Conservation (phyloP, 352 stramenopile genomes). For the Globisporangium rhizosaccharum region DNA sequence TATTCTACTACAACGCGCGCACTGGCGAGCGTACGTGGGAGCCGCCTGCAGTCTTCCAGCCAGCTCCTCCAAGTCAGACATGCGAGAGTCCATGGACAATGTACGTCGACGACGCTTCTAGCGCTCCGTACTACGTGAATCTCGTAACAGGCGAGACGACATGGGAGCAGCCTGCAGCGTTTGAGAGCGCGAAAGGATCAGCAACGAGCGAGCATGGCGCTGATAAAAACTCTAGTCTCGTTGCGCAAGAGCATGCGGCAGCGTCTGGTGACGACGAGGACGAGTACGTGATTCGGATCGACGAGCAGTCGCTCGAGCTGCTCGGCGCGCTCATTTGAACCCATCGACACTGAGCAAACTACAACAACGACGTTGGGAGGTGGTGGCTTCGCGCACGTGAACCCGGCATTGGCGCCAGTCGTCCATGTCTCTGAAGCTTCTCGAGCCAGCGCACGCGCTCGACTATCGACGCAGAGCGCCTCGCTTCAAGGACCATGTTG, state of each 20-base stretch:
- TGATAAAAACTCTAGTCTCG: not conserved
- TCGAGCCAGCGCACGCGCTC: no score
- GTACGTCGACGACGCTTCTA: conserved; percentile 40
- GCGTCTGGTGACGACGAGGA: conserved; percentile 20
- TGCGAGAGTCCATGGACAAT: conserved; percentile 24
- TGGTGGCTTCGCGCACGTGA: no score
- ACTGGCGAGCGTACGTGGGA: conserved; percentile 64
- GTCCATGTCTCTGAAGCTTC: no score
- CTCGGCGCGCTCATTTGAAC: not conserved
- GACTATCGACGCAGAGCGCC: no score
- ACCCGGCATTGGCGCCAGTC: no score
- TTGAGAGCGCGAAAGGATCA: not conserved
- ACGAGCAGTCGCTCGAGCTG: conserved; percentile 11
- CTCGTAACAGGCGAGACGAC: conserved; percentile 35
- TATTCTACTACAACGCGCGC: conserved; percentile 66
- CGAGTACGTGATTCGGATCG: conserved; percentile 41
- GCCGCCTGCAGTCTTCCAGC: conserved; percentile 14
- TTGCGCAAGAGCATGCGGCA: not conserved
- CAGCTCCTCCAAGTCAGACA: conserved; percentile 5
- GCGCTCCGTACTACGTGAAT: conserved; percentile 52
- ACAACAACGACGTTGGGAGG: no score
- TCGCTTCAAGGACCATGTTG: no score
- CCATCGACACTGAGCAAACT: no score
- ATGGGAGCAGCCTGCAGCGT: conserved; percentile 34
- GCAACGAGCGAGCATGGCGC: not conserved